A percentile compares a stretch with the other conserved stretches of the same genome.
These are phyloP conservation scores for Chlamydomonas applanata DNA, from an alignment of 139 green algal genomes.

Conservation along the genomic window DNA sequence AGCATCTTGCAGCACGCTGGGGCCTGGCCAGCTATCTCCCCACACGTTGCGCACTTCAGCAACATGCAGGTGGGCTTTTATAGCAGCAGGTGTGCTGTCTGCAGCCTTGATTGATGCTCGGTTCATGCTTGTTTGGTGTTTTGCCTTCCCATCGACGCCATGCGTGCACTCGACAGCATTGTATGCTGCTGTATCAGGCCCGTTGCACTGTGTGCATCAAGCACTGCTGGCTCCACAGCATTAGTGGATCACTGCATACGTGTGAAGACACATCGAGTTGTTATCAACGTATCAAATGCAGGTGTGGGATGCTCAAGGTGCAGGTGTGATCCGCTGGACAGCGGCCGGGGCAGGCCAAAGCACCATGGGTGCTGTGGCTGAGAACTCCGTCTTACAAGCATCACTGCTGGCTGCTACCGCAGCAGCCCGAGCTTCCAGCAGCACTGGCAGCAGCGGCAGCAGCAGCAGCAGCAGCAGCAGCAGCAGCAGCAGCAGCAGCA, in stretches of 20 bases:
- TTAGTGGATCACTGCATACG: too few relatives aligned
- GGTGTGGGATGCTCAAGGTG: constrained; percentile 39
- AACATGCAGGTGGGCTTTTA: constrained; percentile 59
- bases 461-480: constrained; percentile 1
- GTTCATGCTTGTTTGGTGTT: too few relatives aligned
- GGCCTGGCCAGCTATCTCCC: constrained; percentile 54
- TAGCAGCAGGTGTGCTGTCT: not conserved
- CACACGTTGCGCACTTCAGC: constrained; percentile 40
- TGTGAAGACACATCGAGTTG: too few relatives aligned
- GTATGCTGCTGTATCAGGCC: too few relatives aligned
- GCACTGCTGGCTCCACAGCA: too few relatives aligned
- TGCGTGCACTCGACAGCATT: too few relatives aligned
- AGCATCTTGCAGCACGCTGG: constrained; percentile 44
- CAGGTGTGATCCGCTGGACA: constrained; percentile 59
- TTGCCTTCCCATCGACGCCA: too few relatives aligned
- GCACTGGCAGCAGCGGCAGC: too few relatives aligned
- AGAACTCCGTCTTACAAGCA: constrained; percentile 69
- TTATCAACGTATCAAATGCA: too few relatives aligned
- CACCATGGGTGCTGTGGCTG: constrained; percentile 68
- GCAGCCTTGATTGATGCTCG: too few relatives aligned
- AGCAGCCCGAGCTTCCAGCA: not conserved
- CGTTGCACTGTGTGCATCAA: too few relatives aligned
- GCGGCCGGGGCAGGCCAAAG: constrained; percentile 12
- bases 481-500: constrained; percentile 14
- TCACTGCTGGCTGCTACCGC: not conserved